Conservation (phyloP, 306 rosid species). For the Prunus mume region DNA sequence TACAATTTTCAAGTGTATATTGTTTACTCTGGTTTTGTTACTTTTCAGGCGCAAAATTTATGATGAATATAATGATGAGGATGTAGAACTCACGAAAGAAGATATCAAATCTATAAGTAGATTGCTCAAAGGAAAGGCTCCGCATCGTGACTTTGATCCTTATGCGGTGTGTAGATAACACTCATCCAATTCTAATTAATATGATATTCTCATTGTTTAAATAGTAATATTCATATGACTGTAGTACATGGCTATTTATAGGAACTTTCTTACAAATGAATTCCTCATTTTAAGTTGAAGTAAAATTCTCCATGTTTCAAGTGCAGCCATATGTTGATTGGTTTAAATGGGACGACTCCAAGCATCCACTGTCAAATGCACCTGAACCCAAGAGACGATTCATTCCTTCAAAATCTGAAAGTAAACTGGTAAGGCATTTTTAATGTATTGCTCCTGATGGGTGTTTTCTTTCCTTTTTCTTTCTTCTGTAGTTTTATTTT, state of each 20-base stretch:
- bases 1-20: not conserved
- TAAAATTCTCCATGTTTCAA: constrained; percentile 12
- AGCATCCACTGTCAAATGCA: constrained; percentile 82
- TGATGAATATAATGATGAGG: constrained; percentile 85
- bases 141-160: constrained; percentile 80
- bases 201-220: not conserved
- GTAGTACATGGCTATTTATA: not conserved
- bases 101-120: constrained; percentile 60
- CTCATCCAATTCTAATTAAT: constrained; percentile 4
- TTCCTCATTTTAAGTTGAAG: constrained; percentile 3
- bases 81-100: constrained; percentile 61
- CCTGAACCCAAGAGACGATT: constrained; percentile 98
- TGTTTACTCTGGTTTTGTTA: constrained; percentile 21
- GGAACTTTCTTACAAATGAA: constrained; percentile 5
- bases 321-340: constrained; percentile 80
- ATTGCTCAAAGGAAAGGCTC: constrained; percentile 70
- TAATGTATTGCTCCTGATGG: not conserved
- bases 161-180: constrained; percentile 52
- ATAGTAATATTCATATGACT: not conserved
- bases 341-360: constrained; percentile 89
- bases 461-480: not conserved
- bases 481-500: not conserved
- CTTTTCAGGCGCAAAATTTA: constrained; percentile 67
- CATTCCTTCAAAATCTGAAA: constrained; percentile 93
- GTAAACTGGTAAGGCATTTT: constrained; percentile 53